Base-by-base conservation (phyloP, 768 basidiomycete species). In the Obba rivulosa region DNA sequence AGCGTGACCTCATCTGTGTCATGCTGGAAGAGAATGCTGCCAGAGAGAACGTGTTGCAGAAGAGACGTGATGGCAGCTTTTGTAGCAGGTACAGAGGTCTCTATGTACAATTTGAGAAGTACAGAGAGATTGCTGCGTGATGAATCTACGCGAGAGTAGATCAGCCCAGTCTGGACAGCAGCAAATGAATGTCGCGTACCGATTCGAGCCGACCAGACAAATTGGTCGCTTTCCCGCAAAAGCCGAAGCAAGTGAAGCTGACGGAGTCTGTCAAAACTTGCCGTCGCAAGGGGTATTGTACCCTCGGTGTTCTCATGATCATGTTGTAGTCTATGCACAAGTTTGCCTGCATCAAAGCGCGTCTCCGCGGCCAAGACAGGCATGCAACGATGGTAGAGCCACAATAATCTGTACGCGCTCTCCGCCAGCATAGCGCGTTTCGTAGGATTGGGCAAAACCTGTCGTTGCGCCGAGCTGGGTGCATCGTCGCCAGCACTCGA, bases 341-440 rank as follows among this genome's bases (percentile, higher is more conserved):
- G 60, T 62, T 91, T 91, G 2, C 90, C 90, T 34, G 86, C 80
- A 63, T 97, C 94, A 57, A 94, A 97, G 43, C 83, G 74, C 22
- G 81, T 81, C 62, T 93, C 92, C 0, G 81, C 79, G 3, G 88
- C 84, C 1, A 91, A 66, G 1, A 75, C 69, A 0, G 92, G 89
- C 23, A 94, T 64, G 50, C 80, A 83, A 20, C 74, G 74, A 56
- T 95, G 89, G 62, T 96, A 98, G 43, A 94, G 72, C 78, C 85
- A 87, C 51, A 96, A 68, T 36, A 98, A 64, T 22, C 92, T 67
- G 55, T 92, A 81, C 1, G 92, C 81, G 43, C 79, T 77, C 67
- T 97, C 94, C 0, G 83, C 77, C 23, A 96, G 67, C 52, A 98
- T 64, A 0, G 81, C 80, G 0, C 65, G 66, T 62, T 71, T 79